A percentile compares a stretch with the other conserved stretches of the same genome.
phyloP scores from a whole-genome alignment of 2,329 filamentous ascomycete species.

The Xylaria sp. region DNA sequence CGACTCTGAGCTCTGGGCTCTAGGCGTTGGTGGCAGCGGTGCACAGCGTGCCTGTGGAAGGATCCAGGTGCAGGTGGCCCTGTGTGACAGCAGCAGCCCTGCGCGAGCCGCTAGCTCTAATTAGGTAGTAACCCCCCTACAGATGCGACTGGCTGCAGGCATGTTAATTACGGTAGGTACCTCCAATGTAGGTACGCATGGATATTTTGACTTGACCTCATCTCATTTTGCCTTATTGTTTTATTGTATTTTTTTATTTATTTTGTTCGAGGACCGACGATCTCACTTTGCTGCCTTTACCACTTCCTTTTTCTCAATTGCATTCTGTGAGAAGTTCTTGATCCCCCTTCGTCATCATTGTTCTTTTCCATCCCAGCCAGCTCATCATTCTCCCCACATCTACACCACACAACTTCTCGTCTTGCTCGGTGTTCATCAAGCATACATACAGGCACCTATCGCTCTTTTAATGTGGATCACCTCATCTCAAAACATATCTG shows the following conservation, averaged over 20 bases:
- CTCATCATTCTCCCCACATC: background rate
- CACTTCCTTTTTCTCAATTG: no score
- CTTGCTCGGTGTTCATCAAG: background rate
- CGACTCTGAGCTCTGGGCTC: background rate
- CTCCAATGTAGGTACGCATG: no score
- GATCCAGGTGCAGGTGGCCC: conserved; percentile 24
- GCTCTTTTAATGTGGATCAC: background rate
- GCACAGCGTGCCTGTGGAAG: no score
- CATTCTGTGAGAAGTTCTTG: background rate
- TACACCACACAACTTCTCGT: background rate
- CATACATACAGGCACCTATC: background rate
- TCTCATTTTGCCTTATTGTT: background rate
- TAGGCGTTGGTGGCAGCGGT: no score
- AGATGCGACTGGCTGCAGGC: background rate
- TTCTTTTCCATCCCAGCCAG: background rate
- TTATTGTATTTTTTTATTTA: background rate
- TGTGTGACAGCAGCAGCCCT: conserved; percentile 26
- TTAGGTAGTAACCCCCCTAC: no score
- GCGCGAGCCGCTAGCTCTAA: conserved; percentile 19
- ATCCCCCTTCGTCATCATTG: background rate
- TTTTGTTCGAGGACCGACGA: no score
- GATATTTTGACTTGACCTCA: no score
- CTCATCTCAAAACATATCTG: background rate
- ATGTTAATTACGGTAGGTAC: background rate
- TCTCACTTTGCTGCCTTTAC: no score